These are phyloP conservation scores for Mycena sp. DNA, from an alignment of 1,284 basidiomycete genomes.

Conservation along the genomic window DNA sequence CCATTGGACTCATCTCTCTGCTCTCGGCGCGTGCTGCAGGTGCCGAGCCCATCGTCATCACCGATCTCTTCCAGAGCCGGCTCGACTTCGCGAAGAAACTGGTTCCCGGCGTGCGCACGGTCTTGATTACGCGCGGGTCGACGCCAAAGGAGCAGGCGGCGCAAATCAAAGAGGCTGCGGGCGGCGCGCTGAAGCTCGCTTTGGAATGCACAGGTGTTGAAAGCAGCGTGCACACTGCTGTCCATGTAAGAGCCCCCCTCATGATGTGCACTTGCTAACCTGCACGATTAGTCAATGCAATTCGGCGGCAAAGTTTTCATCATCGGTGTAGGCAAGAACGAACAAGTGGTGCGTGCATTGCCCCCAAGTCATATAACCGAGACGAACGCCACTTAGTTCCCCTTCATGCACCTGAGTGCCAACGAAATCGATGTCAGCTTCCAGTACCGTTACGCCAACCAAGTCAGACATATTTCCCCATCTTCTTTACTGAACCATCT, in stretches of 20 bases:
- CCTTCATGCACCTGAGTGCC: conserved; percentile 74
- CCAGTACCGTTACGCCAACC: conserved; percentile 73
- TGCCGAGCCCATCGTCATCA: conserved; percentile 79
- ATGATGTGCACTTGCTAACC: neutral
- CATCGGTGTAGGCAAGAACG: conserved; percentile 70
- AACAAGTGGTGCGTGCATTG: conserved; percentile 54
- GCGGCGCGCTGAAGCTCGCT: conserved; percentile 56
- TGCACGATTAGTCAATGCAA: conserved; percentile 60
- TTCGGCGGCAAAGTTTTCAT: conserved; percentile 74
- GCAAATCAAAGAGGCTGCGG: conserved; percentile 59
- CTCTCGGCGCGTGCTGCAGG: conserved; percentile 85
- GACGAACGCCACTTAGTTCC: conserved; percentile 52
- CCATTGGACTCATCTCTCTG: conserved; percentile 85
- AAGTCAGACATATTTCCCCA: conserved; percentile 42
- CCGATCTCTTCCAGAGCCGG: conserved; percentile 83
- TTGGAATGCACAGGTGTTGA: conserved; percentile 86
- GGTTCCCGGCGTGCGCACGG: conserved; percentile 73
- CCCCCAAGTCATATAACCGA: conserved; percentile 10
- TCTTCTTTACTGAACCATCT: conserved; percentile 1
- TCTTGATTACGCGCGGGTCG: conserved; percentile 56
- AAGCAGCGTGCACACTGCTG: conserved; percentile 73
- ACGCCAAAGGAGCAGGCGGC: conserved; percentile 58
- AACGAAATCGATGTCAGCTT: conserved; percentile 73
- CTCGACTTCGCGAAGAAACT: conserved; percentile 84
- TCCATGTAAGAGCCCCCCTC: conserved; percentile 57